Base-by-base conservation (phyloP, 164 flowering plant species). In the Euptelea pleiosperma region DNA sequence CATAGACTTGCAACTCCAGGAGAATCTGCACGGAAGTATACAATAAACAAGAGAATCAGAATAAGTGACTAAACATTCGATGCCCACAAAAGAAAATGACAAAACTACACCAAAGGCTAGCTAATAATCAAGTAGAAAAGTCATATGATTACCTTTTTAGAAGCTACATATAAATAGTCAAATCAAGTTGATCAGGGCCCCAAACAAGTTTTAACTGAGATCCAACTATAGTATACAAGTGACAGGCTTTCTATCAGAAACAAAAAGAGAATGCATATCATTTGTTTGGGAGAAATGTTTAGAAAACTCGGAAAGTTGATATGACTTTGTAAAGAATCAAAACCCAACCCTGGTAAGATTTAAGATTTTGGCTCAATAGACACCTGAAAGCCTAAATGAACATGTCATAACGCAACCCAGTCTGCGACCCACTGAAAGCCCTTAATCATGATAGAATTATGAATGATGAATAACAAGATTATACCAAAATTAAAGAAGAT, bases 1-100 rank as follows among this genome's bases (percentile, higher is more conserved):
- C 96, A 72, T 90, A 93, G 33, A 93, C 81, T 81, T 93, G 99
- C 70, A 93, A 71, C 70, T 86, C 90, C 70, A 93, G 69, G 29
- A 86, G 70, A 66, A 83, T 68, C 99, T 93, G 77, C 56, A 57
- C 8, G 66, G 19, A 43, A 70, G 21, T n/a, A n/a, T n/a, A 42
- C 19, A 26, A 60, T 29, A 48, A 52, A 55, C 14, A 44, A 61
- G 19, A 10, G n/a, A 4, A 58, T 31, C 11, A 29, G 35, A 54
- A 55, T n/a, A 45, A 55, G 45, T 11, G 33, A 24, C 29, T 21
- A 49, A 37, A 42, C 25, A 60, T 18, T 18, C 9, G n/a, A 58
- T 41, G 18, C 4, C 35, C 25, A 44, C 28, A 46, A 8, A 61
- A 11, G 15, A 57, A 57, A 65, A 33, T 24, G 44, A 2, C 10